These are phyloP conservation scores for Lodderomyces margitis DNA, from an alignment of 1,139 yeast species.

Conservation along the genomic window DNA sequence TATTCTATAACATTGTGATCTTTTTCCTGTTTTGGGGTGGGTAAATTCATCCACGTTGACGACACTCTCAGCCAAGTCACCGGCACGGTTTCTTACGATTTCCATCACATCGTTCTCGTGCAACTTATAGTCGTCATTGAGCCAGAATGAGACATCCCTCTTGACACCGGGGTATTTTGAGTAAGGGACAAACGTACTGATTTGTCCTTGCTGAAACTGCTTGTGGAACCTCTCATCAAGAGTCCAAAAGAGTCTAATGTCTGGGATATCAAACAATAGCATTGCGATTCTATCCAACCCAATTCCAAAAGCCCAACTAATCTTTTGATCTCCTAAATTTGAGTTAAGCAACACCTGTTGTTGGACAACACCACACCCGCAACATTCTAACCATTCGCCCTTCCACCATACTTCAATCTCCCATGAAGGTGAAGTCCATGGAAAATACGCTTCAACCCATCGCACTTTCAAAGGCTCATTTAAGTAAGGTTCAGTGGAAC, in stretches of 20 bases:
- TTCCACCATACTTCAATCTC: constrained; percentile 99
- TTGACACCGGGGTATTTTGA: constrained; percentile 86
- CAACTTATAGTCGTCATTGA: constrained; percentile 47
- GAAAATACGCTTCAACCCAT: constrained; percentile 96
- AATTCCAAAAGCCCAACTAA: constrained; percentile 97
- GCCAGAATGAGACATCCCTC: constrained; percentile 93
- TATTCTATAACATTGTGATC: constrained; percentile 83
- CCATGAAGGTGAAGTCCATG: constrained; percentile 99
- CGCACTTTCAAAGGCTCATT: constrained; percentile 80
- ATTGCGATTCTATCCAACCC: constrained; percentile 96
- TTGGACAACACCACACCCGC: constrained; percentile 92
- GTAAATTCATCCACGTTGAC: constrained; percentile 73
- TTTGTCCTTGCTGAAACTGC: constrained; percentile 67
- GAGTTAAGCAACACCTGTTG: constrained; percentile 75
- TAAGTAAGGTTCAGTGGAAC: constrained; percentile 58
- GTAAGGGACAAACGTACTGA: constrained; percentile 79
- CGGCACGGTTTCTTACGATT: constrained; percentile 78
- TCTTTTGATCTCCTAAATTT: constrained; percentile 59
- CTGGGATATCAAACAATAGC: constrained; percentile 93
- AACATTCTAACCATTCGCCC: constrained; percentile 96
- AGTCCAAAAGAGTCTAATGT: constrained; percentile 92
- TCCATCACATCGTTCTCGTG: constrained; percentile 96
- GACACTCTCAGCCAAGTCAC: constrained; percentile 88
- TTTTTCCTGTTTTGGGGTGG: constrained; percentile 78
- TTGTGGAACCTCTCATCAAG: constrained; percentile 69